Conservation (phyloP, 805 yeast species). For the Pichia insulana region DNA sequence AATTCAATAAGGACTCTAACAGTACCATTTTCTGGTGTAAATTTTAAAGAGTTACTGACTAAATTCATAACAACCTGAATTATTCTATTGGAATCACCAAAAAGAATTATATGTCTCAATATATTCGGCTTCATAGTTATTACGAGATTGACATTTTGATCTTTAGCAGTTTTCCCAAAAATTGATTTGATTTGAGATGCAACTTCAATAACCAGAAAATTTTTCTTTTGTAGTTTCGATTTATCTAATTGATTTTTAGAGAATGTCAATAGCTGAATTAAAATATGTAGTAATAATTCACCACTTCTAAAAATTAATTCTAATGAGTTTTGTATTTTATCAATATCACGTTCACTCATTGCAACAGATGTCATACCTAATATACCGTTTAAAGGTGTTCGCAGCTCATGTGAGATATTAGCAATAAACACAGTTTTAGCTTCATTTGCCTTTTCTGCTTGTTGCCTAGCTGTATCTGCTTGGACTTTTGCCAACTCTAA, state of each 20-base stretch:
- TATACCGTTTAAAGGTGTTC: slow-evolving; percentile 95
- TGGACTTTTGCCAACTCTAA: slow-evolving; percentile 79
- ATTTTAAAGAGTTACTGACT: slow-evolving; percentile 83
- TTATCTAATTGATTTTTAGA: slow-evolving; percentile 85
- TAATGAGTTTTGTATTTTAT: slow-evolving; percentile 62
- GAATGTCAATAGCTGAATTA: slow-evolving; percentile 85
- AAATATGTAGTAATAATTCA: slow-evolving; percentile 76
- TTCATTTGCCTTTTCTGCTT: slow-evolving; percentile 81
- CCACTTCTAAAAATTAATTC: slow-evolving; percentile 86
- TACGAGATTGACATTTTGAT: slow-evolving; percentile 61
- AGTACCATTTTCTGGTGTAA: slow-evolving; percentile 83
- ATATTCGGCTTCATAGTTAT: slow-evolving; percentile 56
- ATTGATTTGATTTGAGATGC: slow-evolving; percentile 80
- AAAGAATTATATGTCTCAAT: slow-evolving; percentile 54
- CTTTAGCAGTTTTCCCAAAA: slow-evolving; percentile 70
- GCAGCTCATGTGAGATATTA: slow-evolving; percentile 84
- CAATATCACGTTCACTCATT: slow-evolving; percentile 70
- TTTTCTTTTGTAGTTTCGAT: slow-evolving; percentile 72
- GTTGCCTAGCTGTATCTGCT: slow-evolving; percentile 40
- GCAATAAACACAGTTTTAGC: slow-evolving; percentile 93
- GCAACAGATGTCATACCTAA: slow-evolving; percentile 93
- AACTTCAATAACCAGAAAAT: slow-evolving; percentile 72
- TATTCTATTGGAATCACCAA: slow-evolving; percentile 85
- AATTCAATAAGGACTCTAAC: slow-evolving; percentile 57
- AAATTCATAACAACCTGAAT: slow-evolving; percentile 89